Evolutionary conservation across 495 filamentous ascomycete genomes (phyloP), one percentile per base, ranked within the genome.

Genomic region (Talaromyces stipitatus): DNA sequence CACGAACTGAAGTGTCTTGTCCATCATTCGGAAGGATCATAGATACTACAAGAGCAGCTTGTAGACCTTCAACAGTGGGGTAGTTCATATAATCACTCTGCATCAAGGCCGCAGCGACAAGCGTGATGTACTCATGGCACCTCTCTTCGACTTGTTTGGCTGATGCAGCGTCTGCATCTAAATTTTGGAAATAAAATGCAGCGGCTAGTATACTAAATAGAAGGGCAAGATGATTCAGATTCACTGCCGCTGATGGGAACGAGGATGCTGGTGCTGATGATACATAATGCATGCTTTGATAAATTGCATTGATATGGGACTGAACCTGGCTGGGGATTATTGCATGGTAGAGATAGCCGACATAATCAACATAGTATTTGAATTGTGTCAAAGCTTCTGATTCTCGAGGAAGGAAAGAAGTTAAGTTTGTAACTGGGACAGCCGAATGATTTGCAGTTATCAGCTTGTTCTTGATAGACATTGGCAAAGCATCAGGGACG

Each of bases 11-110:
- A 5, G 69, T 50, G 6, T 61, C 58, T 5, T 61, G 59, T 12
- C 61, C 65, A 18, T 64, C 43, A n/a, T 61, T 67, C 7, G 68
- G 69, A 29, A 70, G 38, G 58, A 71, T 57, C 48, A 72, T 69
- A 7, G 52, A 52, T 2, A 78, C 64, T 2, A 79, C 66, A 58
- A 77, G 69, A n/a, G 68, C 61, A 8, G 75, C 76, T 53, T 79
- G 76, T 4, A 79, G 58, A 5, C 75, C 76, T 50, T 76, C 70
- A n/a, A 76, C 55, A 1, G 64, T 76, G 0, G 75, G 73, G 45
- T 66, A 71, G 2, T 66, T 60, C 11, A 61, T 41, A 30, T 71
- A 64, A 38, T 73, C 67, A 12, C 65, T 62, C 38, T 73, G 71
- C n/a, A 69, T 66, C 41, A 75, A 47, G 2, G 71, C 67, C 0